Evolutionary conservation across 805 yeast species (phyloP).

Genomic region (Starmerella stigmatis): DNA sequence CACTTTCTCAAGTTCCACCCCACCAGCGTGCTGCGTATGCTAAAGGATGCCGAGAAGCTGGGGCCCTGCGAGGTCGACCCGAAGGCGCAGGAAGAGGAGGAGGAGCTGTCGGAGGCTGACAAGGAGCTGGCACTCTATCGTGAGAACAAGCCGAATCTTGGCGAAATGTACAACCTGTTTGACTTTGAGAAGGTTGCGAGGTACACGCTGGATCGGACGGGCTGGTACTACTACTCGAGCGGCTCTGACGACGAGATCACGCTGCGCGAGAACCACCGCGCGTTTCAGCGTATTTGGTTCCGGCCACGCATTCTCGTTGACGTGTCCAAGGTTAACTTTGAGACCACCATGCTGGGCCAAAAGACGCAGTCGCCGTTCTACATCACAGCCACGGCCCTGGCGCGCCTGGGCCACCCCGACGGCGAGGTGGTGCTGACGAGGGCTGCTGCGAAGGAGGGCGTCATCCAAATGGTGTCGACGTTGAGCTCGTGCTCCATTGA

Average conservation of each 20-base stretch:
- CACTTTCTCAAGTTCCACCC: slow-evolving; percentile 87
- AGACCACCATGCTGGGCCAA: slow-evolving; percentile 68
- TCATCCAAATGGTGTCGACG: slow-evolving; percentile 87
- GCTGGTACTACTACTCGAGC: slow-evolving; percentile 88
- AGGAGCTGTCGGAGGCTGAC: slow-evolving; percentile 14
- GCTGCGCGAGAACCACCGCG: slow-evolving; percentile 78
- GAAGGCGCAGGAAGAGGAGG: slow-evolving; percentile 4
- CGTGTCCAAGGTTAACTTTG: slow-evolving; percentile 59
- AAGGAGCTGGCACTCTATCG: slow-evolving; percentile 29
- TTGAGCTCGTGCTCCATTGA: slow-evolving; percentile 80
- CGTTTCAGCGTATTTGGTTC: slow-evolving; percentile 80
- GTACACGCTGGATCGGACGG: slow-evolving; percentile 61
- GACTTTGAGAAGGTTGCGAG: slow-evolving; percentile 86
- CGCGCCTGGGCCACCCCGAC: slow-evolving; percentile 83
- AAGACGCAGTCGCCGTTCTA: slow-evolving; percentile 69
- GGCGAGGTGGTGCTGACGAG: slow-evolving; percentile 82
- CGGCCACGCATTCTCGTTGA: slow-evolving; percentile 75
- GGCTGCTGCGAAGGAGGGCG: slow-evolving; percentile 61
- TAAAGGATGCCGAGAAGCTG: slow-evolving; percentile 49
- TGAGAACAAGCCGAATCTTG: slow-evolving; percentile 52
- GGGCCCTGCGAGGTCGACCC: slow-evolving; percentile 38
- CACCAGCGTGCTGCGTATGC: slow-evolving; percentile 61
- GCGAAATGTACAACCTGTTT: slow-evolving; percentile 60
- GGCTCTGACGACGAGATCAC: slow-evolving; percentile 92
- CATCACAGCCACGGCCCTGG: slow-evolving; percentile 84